phyloP scores from a whole-genome alignment of 805 yeast genomes.

The Candida krabiensis region DNA sequence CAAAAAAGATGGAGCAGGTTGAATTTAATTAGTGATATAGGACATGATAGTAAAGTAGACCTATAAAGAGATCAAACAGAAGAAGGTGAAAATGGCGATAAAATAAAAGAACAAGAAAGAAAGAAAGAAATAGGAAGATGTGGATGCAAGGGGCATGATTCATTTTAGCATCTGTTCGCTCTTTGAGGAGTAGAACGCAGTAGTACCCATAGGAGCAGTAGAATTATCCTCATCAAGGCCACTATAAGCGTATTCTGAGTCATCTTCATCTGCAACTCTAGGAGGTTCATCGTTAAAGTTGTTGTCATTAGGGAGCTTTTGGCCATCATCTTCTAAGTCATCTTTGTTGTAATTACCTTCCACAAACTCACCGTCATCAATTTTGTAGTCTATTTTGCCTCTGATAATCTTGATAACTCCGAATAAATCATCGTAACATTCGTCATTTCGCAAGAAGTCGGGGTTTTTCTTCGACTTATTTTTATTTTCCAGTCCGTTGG shows the following conservation, averaged over 20 bases:
- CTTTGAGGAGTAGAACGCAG: neutral
- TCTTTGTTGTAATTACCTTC: constrained; percentile 12
- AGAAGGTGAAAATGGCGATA: too few species aligned
- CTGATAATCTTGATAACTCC: constrained; percentile 26
- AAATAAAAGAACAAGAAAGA: too few species aligned
- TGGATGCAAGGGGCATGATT: too few species aligned
- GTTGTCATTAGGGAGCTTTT: constrained; percentile 2
- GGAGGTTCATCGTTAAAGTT: constrained; percentile 2
- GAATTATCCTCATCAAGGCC: constrained; percentile 3
- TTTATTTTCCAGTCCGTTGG: constrained; percentile 23
- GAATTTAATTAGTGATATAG: too few species aligned
- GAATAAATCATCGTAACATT: constrained; percentile 23
- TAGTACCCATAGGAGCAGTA: neutral
- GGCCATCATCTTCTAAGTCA: constrained; percentile 2
- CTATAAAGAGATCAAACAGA: too few species aligned
- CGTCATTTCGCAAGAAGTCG: constrained; percentile 22
- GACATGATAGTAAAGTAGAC: too few species aligned
- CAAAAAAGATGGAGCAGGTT: too few species aligned
- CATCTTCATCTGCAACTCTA: constrained; percentile 1
- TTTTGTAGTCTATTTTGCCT: constrained; percentile 26
- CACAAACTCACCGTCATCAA: constrained; percentile 22
- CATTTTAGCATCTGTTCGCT: too few species aligned
- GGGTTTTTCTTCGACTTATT: constrained; percentile 25
- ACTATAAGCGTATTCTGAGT: constrained; percentile 1
- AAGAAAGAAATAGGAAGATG: too few species aligned